Base-by-base conservation (phyloP, 495 filamentous ascomycete species). In the Penicillium subrubescens region DNA sequence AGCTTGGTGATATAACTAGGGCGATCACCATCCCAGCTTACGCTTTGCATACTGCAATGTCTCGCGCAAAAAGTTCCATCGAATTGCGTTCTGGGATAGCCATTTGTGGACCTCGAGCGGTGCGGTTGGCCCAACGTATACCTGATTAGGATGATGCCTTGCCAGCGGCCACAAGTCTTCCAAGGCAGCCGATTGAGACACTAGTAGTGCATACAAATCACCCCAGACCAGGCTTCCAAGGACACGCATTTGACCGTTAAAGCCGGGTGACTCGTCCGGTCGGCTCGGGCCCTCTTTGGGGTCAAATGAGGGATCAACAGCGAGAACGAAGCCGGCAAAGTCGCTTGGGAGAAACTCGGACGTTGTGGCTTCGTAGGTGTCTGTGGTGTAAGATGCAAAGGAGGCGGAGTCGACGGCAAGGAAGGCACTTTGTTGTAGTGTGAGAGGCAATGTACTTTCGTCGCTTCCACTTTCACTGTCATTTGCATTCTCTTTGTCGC, bases 151-250 rank as follows among this genome's bases (percentile, higher is more conserved):
- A 56, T 80, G 77, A 8, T 74, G 43, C 1, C 60, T 55, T 14
- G 71, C 73, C 7, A 77, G 59, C 15, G 70, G 68, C 76, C 77
- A 80, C 4, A 74, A 35, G 8, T 74, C 68, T 31, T 72, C 56
- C 10, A 76, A 34, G 8, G 39, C 31, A 12, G 43, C 57, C 0
- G 60, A 61, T 29, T 71, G 65, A 11, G 65, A 57, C 11, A 19
- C 34, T 2, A 71, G 35, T 10, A 70, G 34, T 2, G 71, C 70
- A 57, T 59, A 75, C 8, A 80, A 55, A 37, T 80, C 77, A 4
- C 73, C 65, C 74, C 73, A 80, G 44, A 80, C 50, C 1, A 78
- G 67, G 21, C 67, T 73, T 27, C 70, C 75, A 2, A 75, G 62
- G 25, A 80, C 67, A 8, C 69, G 71, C 69, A 80, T 72, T 8